Percentiles rank a stretch among this genome's conserved stretches.
phyloP scores from a whole-genome alignment of 179 eudicot species.

The Sideroxylon spinosum region DNA sequence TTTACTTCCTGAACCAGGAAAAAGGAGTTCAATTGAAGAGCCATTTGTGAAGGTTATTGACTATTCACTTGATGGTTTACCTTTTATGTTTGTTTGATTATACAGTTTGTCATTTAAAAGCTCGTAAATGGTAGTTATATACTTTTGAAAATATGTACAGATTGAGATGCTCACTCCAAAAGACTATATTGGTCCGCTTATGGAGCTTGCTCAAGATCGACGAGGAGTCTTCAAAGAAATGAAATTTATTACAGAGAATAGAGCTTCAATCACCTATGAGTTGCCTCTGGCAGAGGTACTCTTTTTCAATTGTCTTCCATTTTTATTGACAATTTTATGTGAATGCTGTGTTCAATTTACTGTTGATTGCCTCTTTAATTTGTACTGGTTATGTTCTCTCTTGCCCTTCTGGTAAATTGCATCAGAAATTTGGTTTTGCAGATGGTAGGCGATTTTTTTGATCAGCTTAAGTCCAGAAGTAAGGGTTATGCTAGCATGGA shows the following conservation, averaged over 20 bases:
- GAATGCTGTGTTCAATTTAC: not conserved
- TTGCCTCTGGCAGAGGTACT: slow-evolving; percentile 92
- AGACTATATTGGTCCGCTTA: slow-evolving; percentile 88
- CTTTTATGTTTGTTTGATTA: not conserved
- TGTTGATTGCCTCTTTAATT: not conserved
- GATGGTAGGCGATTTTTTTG: slow-evolving; percentile 99
- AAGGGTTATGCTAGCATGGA: slow-evolving; percentile 99
- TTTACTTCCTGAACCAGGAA: slow-evolving; percentile 83
- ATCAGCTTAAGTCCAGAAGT: slow-evolving; percentile 94
- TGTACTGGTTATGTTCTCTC: not conserved
- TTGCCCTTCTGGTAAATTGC: slow-evolving; percentile 3
- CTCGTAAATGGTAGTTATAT: not conserved
- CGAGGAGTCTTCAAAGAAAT: slow-evolving; percentile 93
- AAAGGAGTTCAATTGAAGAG: slow-evolving; percentile 85
- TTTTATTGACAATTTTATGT: not conserved
- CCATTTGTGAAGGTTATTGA: slow-evolving; percentile 77
- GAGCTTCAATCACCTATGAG: slow-evolving; percentile 71
- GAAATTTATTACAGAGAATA: slow-evolving; percentile 76
- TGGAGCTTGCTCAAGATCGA: slow-evolving; percentile 97
- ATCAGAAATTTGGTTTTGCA: slow-evolving; percentile 26
- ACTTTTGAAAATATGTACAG: slow-evolving; percentile 33
- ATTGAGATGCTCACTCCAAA: slow-evolving; percentile 94
- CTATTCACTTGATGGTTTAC: slow-evolving; percentile 8
- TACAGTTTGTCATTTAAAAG: not conserved
- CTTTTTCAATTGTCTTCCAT: not conserved